Evolutionary conservation across 345 rosid species (phyloP).

Genomic region (Linum usitatissimum): DNA sequence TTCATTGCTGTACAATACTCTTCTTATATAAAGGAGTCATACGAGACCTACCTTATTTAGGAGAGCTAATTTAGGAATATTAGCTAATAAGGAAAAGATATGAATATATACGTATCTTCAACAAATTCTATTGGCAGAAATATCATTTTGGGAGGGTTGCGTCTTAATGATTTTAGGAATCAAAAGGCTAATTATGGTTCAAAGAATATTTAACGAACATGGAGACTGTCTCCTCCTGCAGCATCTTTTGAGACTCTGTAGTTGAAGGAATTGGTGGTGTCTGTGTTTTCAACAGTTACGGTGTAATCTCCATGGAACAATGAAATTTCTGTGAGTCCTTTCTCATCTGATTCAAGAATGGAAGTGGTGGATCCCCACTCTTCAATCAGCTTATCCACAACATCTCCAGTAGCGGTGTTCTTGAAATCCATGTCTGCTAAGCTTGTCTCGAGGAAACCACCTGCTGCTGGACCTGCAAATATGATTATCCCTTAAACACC

Average conservation of each 20-base stretch:
- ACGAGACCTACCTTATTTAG: too few relatives aligned
- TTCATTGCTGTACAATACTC: too few relatives aligned
- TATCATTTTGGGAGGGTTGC: too few relatives aligned
- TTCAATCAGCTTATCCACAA: conserved; percentile 3
- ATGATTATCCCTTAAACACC: conserved; percentile 1
- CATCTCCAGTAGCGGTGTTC: neutral
- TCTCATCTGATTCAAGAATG: neutral
- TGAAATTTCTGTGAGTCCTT: neutral
- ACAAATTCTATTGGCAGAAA: too few relatives aligned
- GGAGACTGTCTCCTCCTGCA: neutral
- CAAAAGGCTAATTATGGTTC: neutral
- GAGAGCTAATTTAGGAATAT: too few relatives aligned
- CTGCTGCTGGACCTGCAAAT: neutral
- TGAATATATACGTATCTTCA: too few relatives aligned
- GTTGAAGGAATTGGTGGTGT: neutral
- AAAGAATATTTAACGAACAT: neutral
- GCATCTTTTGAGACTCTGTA: neutral
- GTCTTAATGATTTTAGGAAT: neutral
- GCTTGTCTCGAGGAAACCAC: neutral
- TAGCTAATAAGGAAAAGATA: too few relatives aligned
- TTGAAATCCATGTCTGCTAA: neutral
- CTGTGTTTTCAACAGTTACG: neutral
- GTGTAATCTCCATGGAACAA: conserved; percentile 2
- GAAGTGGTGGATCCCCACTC: neutral
- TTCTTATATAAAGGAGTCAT: too few relatives aligned